Conservation (phyloP, 2,329 filamentous ascomycete genomes). For the Colletotrichum sp. region DNA sequence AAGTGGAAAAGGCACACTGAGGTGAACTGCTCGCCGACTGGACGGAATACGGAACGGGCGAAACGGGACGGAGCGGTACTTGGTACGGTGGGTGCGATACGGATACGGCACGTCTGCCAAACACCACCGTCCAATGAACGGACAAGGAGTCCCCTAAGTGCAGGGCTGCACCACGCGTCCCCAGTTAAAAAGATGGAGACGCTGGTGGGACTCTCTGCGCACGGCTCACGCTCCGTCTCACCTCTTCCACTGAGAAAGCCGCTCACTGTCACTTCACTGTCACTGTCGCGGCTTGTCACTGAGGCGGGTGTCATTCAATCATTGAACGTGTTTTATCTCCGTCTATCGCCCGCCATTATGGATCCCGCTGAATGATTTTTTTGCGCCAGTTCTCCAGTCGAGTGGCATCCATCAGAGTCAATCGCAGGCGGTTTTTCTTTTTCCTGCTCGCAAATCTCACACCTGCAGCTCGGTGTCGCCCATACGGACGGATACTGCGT, state of each 20-base stretch:
- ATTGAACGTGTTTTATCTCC: not conserved
- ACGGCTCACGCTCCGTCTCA: not conserved
- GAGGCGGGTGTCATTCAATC: not conserved
- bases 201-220: not conserved
- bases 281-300: not conserved
- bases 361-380: not conserved
- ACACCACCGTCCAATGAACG: not conserved
- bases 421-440: not conserved
- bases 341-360: not conserved
- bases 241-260: not conserved
- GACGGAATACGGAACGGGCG: not conserved
- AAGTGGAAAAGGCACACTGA: not conserved
- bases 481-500: not conserved
- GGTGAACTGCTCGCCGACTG: not conserved
- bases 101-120: not conserved
- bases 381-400: not conserved
- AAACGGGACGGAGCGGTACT: not conserved
- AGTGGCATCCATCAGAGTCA: not conserved
- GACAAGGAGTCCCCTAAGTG: not conserved
- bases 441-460: not conserved
- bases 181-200: not conserved
- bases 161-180: slow-evolving; percentile 11
- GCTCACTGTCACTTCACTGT: not conserved
- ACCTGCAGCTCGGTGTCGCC: not conserved
- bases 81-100: not conserved